A percentile compares a stretch with the other conserved stretches of the same genome.
Evolutionary conservation across 257 asterid genomes (phyloP).

Genomic region (Solanum arcanum): DNA sequence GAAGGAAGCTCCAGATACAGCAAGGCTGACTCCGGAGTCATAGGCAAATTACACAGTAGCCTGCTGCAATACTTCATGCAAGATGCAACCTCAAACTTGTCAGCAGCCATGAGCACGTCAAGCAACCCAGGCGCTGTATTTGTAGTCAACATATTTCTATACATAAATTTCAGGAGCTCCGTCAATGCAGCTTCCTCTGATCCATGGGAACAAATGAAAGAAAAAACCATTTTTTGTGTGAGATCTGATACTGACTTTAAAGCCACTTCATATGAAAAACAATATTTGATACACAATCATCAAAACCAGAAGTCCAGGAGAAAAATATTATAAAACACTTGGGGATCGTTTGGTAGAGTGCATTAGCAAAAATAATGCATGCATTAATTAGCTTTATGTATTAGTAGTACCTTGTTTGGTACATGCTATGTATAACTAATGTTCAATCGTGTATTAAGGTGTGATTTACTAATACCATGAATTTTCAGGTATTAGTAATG

Average conservation of each 20-base stretch:
- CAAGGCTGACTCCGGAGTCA: constrained; percentile 14
- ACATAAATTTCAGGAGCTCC: constrained; percentile 22
- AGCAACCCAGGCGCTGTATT: constrained; percentile 6
- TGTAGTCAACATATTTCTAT: constrained; percentile 11
- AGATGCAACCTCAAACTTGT: constrained; percentile 17
- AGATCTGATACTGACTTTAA: not conserved
- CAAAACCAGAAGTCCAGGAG: not conserved
- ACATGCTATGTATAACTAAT: not conserved
- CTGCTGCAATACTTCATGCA: constrained; percentile 16
- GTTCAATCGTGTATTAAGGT: not conserved
- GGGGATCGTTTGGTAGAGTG: not conserved
- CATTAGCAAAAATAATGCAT: not conserved
- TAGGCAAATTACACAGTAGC: constrained; percentile 2
- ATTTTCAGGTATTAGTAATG: not conserved
- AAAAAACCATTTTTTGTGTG: not conserved
- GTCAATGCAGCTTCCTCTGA: constrained; percentile 17
- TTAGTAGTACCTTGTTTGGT: not conserved
- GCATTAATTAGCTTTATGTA: not conserved
- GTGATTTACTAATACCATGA: not conserved
- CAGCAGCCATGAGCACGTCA: constrained; percentile 20
- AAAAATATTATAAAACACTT: not conserved
- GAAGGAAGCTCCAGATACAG: constrained; percentile 14
- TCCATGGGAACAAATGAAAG: not conserved
- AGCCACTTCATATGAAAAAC: not conserved
- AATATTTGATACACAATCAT: not conserved